Evolutionary conservation across 2,329 filamentous ascomycete genomes (phyloP), one percentile per base, ranked within the genome.

Genomic region (Alternaria ethzedia): DNA sequence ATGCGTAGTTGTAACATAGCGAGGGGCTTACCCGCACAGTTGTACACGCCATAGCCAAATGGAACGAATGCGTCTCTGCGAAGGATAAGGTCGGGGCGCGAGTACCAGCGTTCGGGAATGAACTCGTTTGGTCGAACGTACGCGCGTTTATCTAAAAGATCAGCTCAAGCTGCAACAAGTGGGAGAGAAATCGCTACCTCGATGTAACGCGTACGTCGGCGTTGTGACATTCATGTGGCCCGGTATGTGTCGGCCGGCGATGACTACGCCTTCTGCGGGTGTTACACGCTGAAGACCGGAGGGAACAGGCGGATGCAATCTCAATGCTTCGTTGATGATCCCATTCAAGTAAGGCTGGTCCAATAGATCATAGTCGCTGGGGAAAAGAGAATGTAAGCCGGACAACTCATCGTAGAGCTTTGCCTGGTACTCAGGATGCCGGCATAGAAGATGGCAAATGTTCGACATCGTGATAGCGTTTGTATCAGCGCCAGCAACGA

Each of bases 11-110:
- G 23, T 26, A 26, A 28, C 36, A 17, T 11, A 3, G 36, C 36
- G 2, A 41, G 6, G 0, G 36, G n/a, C 36, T 17, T 41, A 2
- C 36, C 36, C 3, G 36, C 36, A 41, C 36, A 41, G 0, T 11
- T 88, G 17, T 90, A 82, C 0, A 88, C 85, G 0, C 90, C 90
- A 63, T 91, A 81, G 20, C 85, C 88, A 70, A 92, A 92, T 3
- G 91, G 89, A 63, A 88, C 91, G 77, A 91, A 94, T 1, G 90
- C 90, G 43, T 83, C 61, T 60, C 54, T 66, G 21, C 62, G 50
- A n/a, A 68, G 21, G n/a, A 69, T 54, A 8, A 71, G 61, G 11
- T 65, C 54, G 6, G 63, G 65, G 6, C 49, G 45, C 1, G 63
- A 54, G 17, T 21, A 62, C 66, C 69, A 69, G 17, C 69, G 64